These are phyloP conservation scores for Penicillium fimorum DNA, from an alignment of 495 filamentous ascomycete genomes.

Conservation along the genomic window DNA sequence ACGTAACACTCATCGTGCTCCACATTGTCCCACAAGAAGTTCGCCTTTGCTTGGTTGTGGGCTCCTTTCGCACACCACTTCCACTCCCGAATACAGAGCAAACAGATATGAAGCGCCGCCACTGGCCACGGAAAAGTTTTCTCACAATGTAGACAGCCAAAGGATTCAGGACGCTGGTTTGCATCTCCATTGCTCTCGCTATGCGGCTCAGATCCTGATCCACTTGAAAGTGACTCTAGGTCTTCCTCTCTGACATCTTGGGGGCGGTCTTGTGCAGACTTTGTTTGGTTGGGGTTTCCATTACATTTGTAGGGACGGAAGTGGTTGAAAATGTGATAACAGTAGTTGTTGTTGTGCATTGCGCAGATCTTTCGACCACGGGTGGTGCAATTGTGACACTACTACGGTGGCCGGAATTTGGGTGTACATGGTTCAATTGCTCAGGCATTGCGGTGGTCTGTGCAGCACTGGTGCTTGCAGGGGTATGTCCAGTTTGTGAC, in stretches of 20 bases:
- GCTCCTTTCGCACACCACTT: not conserved
- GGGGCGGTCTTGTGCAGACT: not conserved
- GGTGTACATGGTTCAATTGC: not conserved
- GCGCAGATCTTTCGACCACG: not conserved
- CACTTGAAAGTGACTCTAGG: not conserved
- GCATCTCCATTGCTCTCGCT: not conserved
- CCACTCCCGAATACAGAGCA: constrained; percentile 2
- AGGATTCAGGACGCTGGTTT: not conserved
- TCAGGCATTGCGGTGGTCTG: not conserved
- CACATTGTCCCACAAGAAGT: not conserved
- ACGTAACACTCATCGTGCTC: too few species aligned
- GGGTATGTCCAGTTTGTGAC: not conserved
- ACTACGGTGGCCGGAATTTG: not conserved
- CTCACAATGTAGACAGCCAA: constrained; percentile 1
- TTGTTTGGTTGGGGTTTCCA: not conserved
- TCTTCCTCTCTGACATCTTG: too few species aligned
- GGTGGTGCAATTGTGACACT: not conserved
- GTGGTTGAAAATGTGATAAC: not conserved
- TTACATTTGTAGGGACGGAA: not conserved
- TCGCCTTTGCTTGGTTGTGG: not conserved
- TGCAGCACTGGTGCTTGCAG: not conserved
- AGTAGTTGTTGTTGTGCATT: not conserved
- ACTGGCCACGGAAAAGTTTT: not conserved
- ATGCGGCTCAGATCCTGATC: not conserved
- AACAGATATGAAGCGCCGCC: not conserved